These are phyloP conservation scores for Hypoxylon rubiginosum DNA, from an alignment of 2,329 filamentous ascomycete genomes.

Conservation along the genomic window DNA sequence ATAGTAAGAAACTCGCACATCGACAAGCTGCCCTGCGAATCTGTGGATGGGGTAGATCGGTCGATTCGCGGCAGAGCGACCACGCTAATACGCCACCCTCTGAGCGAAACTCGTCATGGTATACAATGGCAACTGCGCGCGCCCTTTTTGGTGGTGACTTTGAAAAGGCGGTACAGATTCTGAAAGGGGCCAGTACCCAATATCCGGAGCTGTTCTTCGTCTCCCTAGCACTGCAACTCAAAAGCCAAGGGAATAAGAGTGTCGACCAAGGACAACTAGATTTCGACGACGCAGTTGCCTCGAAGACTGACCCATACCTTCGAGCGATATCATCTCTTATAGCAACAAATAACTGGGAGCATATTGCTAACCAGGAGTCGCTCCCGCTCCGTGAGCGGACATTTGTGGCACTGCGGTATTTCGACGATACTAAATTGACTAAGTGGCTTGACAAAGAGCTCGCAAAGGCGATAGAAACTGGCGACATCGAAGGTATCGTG, in stretches of 20 bases:
- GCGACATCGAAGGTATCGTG: constrained; percentile 82
- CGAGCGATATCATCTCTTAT: constrained; percentile 84
- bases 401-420: constrained; percentile 77
- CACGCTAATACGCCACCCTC: constrained; percentile 60
- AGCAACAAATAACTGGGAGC: constrained; percentile 80
- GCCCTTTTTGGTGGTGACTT: constrained; percentile 81
- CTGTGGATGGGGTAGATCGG: constrained; percentile 76
- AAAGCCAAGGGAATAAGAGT: constrained; percentile 63
- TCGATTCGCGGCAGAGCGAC: constrained; percentile 59
- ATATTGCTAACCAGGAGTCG: constrained; percentile 78
- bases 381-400: constrained; percentile 81
- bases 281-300: constrained; percentile 70
- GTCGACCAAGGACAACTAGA: constrained; percentile 65
- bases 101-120: constrained; percentile 65
- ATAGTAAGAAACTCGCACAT: constrained; percentile 76
- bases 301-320: constrained; percentile 81
- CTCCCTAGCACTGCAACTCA: constrained; percentile 74
- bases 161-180: constrained; percentile 75
- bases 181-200: constrained; percentile 75
- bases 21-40: constrained; percentile 81
- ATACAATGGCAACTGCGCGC: constrained; percentile 82
- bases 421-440: constrained; percentile 72
- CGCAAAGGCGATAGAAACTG: constrained; percentile 70
- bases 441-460: constrained; percentile 78
- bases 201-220: constrained; percentile 77